Conservation (phyloP, 2,329 filamentous ascomycete species). For the Pseudodiploospora longispora region DNA sequence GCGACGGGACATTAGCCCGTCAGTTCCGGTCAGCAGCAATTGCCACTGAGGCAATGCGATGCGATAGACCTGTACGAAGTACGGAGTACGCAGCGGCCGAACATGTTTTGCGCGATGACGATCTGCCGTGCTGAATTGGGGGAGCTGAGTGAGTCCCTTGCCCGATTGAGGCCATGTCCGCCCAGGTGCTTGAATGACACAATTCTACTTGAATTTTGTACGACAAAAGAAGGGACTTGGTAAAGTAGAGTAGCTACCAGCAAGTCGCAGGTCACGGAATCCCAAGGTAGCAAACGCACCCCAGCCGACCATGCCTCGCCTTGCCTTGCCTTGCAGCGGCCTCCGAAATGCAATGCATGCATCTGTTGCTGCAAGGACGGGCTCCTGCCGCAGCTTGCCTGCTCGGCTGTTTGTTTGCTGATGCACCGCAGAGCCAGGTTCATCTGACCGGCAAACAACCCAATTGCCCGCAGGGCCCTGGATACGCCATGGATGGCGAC, state of each 20-base stretch:
- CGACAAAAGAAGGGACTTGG: not conserved
- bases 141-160: too few species aligned
- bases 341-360: slow-evolving; percentile 3
- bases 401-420: slow-evolving; percentile 1
- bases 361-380: slow-evolving; percentile 4
- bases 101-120: too few species aligned
- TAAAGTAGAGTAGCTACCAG: not conserved
- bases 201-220: not conserved
- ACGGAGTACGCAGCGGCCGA: too few species aligned
- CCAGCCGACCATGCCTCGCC: not conserved
- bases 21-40: too few species aligned
- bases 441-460: slow-evolving; percentile 2
- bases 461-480: not conserved
- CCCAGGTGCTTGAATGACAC: too few species aligned
- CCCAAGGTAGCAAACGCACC: not conserved
- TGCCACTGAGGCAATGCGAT: too few species aligned
- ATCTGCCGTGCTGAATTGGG: too few species aligned
- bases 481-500: too few species aligned
- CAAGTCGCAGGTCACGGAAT: not conserved
- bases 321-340: not conserved
- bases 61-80: too few species aligned
- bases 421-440: slow-evolving; percentile 1
- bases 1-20: too few species aligned
- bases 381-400: not conserved
- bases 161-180: too few species aligned